Conservation (phyloP, 2,329 filamentous ascomycete genomes). For the Nigrospora osmanthi region DNA sequence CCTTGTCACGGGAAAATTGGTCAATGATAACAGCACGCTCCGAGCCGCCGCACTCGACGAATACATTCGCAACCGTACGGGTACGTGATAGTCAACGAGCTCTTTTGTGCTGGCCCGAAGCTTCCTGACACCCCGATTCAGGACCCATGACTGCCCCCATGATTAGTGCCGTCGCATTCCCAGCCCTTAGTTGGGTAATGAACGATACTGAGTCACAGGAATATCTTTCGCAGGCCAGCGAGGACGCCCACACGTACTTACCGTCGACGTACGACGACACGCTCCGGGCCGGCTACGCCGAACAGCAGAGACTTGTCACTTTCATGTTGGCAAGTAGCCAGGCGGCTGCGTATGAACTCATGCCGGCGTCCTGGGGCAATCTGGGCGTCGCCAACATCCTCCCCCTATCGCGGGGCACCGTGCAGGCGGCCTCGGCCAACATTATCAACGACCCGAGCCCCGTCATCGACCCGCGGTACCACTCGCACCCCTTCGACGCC, state of each 20-base stretch:
- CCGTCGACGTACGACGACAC: conserved; percentile 13
- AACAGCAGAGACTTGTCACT: conserved; percentile 11
- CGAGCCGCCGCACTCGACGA: conserved; percentile 11
- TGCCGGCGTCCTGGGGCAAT: conserved; percentile 22
- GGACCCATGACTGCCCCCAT: conserved; percentile 19
- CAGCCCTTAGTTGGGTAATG: conserved; percentile 12
- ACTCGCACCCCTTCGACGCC: conserved; percentile 33
- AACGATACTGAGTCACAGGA: neutral
- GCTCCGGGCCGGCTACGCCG: conserved; percentile 14
- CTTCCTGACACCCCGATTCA: conserved; percentile 6
- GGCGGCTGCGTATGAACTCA: conserved; percentile 17
- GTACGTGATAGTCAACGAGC: conserved; percentile 4
- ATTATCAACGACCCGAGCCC: conserved; percentile 22
- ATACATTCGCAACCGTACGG: conserved; percentile 16
- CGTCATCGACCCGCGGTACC: conserved; percentile 32
- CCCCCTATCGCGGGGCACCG: conserved; percentile 34
- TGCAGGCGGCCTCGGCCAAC: conserved; percentile 27
- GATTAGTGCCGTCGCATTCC: conserved; percentile 19
- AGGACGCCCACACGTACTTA: conserved; percentile 4
- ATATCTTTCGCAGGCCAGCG: too few relatives aligned
- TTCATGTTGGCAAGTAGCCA: conserved; percentile 13
- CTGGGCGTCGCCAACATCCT: conserved; percentile 26
- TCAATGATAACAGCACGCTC: neutral
- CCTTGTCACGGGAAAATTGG: neutral
- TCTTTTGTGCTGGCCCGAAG: neutral